phyloP scores from a whole-genome alignment of 1,139 yeast species.

The Hemisphaericaspora xylanilytica region DNA sequence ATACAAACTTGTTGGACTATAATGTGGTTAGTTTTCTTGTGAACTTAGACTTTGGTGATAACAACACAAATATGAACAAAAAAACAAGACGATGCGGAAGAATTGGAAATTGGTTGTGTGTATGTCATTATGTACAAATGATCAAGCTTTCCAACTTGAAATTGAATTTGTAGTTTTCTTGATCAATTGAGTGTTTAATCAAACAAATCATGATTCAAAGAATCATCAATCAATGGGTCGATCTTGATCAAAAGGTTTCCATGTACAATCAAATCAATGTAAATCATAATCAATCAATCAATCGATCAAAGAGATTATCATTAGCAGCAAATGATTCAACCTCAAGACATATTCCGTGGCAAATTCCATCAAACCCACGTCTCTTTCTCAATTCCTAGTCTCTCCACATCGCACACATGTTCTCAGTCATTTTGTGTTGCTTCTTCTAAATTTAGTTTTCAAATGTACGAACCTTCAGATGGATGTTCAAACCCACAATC shows the following conservation, averaged over 20 bases:
- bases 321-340: not conserved
- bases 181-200: too few relatives aligned
- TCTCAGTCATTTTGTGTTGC: not conserved
- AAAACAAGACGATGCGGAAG: not conserved
- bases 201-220: too few relatives aligned
- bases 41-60: too few relatives aligned
- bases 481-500: slow-evolving; percentile 99
- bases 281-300: too few relatives aligned
- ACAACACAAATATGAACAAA: slow-evolving; percentile 1
- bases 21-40: slow-evolving; percentile 6
- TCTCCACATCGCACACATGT: too few relatives aligned
- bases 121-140: too few relatives aligned
- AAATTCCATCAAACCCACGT: not conserved
- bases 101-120: not conserved
- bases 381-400: not conserved
- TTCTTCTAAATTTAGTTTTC: not conserved
- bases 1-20: slow-evolving; percentile 96
- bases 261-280: too few relatives aligned
- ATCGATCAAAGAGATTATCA: too few relatives aligned
- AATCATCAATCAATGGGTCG: too few relatives aligned
- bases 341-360: not conserved
- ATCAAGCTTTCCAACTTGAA: too few relatives aligned
- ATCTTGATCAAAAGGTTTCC: too few relatives aligned
- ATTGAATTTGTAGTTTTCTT: too few relatives aligned
- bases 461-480: slow-evolving; percentile 80